Conservation (phyloP, 23 red algal genomes). For the Chondrus crispus region DNA sequence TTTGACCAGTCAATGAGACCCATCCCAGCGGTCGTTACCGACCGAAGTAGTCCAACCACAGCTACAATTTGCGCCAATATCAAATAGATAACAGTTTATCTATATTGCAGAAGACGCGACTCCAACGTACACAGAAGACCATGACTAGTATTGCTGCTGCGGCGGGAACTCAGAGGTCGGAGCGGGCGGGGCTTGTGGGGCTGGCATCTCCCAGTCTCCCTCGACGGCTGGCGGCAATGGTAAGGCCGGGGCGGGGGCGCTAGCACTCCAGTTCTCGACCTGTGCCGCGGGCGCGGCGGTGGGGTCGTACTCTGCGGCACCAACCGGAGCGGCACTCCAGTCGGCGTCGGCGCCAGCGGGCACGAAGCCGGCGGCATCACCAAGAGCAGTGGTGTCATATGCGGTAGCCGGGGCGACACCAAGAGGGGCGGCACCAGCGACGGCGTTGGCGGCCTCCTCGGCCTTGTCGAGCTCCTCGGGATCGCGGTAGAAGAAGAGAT, state of each 20-base stretch:
- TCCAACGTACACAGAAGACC: too few relatives aligned
- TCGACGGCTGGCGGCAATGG: neutral
- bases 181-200: neutral
- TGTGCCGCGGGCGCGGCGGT: conserved; percentile 1
- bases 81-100: too few relatives aligned
- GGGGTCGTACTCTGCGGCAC: conserved; percentile 22
- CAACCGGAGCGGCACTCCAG: conserved; percentile 29
- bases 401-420: conserved; percentile 22
- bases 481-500: conserved; percentile 99
- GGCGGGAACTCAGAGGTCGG: neutral
- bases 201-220: conserved; percentile 23
- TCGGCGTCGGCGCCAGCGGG: conserved; percentile 3
- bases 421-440: conserved; percentile 6
- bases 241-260: neutral
- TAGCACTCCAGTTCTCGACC: conserved; percentile 36
- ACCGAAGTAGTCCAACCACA: too few relatives aligned
- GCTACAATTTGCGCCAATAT: too few relatives aligned
- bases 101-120: too few relatives aligned
- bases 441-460: conserved; percentile 77
- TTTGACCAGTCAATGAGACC: too few relatives aligned
- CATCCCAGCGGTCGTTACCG: too few relatives aligned
- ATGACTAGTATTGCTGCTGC: neutral
- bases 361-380: conserved; percentile 18
- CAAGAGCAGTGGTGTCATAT: conserved; percentile 37
- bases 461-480: conserved; percentile 96